phyloP scores from a whole-genome alignment of 306 rosid species.

The Purshia tridentata region DNA sequence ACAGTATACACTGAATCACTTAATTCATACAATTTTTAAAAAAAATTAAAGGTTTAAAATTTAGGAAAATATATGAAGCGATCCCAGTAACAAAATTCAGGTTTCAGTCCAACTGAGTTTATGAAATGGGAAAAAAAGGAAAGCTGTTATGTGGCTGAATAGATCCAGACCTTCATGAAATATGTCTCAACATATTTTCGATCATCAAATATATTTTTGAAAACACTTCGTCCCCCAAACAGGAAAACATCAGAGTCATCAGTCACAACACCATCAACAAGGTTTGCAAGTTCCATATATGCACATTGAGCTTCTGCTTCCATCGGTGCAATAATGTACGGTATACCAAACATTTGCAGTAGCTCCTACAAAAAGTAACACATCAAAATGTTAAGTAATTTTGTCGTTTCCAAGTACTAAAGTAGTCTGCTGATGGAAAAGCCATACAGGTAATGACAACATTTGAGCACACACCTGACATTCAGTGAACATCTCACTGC shows the following conservation, averaged over 20 bases:
- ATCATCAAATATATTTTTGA: conserved; percentile 96
- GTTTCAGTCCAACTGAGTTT: neutral
- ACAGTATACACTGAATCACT: conserved; percentile 3
- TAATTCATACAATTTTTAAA: neutral
- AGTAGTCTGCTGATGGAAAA: conserved; percentile 5
- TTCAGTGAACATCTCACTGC: conserved; percentile 81
- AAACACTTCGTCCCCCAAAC: conserved; percentile 90
- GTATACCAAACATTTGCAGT: conserved; percentile 95
- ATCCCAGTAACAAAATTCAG: neutral
- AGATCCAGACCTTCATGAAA: conserved; percentile 73
- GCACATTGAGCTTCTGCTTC: conserved; percentile 99
- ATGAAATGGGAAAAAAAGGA: neutral
- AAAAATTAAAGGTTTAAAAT: neutral
- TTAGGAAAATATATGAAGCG: neutral
- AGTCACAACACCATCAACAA: conserved; percentile 98
- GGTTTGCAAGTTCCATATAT: conserved; percentile 69
- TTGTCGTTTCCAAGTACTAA: conserved; percentile 14
- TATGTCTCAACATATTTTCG: conserved; percentile 96
- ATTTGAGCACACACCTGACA: conserved; percentile 70
- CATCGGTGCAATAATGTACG: conserved; percentile 95
- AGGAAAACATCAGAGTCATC: conserved; percentile 92
- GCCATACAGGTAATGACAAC: conserved; percentile 16
- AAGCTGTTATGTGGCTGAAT: conserved; percentile 17
- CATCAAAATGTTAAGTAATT: conserved; percentile 23
- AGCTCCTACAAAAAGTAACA: conserved; percentile 60